phyloP scores from a whole-genome alignment of 225 moss, liverwort and hornwort species.

The Takakia lepidozioides region DNA sequence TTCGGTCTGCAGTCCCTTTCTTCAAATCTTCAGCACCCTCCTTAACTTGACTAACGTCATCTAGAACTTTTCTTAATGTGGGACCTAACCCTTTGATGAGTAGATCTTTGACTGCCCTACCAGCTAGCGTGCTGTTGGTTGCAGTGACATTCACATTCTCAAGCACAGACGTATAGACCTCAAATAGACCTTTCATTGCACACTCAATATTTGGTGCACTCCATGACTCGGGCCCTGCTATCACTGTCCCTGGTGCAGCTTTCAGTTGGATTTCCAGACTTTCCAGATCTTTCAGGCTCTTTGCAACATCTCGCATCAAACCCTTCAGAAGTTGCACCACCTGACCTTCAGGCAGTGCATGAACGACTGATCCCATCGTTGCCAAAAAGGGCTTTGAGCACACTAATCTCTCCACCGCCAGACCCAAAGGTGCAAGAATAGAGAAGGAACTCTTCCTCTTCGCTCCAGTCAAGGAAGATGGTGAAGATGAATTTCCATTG shows the following conservation, averaged over 20 bases:
- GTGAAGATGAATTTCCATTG: too few relatives aligned
- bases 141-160: constrained; percentile 64
- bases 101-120: constrained; percentile 49
- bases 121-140: constrained; percentile 56
- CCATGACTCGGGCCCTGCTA: too few relatives aligned
- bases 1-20: background rate
- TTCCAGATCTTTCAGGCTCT: constrained; percentile 3
- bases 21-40: constrained; percentile 10
- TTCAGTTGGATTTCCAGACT: too few relatives aligned
- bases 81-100: constrained; percentile 46
- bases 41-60: constrained; percentile 30
- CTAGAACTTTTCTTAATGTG: constrained; percentile 45
- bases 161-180: constrained; percentile 58
- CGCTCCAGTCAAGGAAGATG: too few relatives aligned
- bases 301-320: constrained; percentile 46
- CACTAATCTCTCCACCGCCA: constrained; percentile 33
- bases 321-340: constrained; percentile 51
- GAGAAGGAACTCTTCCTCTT: too few relatives aligned
- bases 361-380: constrained; percentile 55
- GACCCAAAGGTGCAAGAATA: constrained; percentile 17
- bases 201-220: constrained; percentile 10
- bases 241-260: too few relatives aligned
- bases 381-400: constrained; percentile 40
- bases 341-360: constrained; percentile 80
- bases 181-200: constrained; percentile 48